Evolutionary conservation across 1,284 basidiomycete species (phyloP), one percentile per base, ranked within the genome.

Genomic region (Austroboletus novae-zelandiae): DNA sequence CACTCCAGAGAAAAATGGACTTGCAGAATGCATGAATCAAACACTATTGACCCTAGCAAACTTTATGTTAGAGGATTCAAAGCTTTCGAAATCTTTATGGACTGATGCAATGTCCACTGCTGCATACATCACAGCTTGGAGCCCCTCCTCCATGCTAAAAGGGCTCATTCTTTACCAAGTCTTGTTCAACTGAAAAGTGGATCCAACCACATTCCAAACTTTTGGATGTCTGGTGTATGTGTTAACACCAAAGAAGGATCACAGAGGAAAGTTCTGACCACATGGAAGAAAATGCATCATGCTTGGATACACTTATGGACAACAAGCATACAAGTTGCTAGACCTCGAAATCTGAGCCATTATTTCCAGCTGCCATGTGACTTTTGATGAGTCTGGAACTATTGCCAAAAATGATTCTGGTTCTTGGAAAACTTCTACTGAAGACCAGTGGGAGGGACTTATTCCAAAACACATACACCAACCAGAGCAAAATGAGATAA

Each of bases 111-210:
- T n/a, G n/a, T n/a, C n/a, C n/a, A n/a, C n/a, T n/a, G n/a, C n/a
- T n/a, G n/a, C 13, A 54, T 2, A 56, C 63, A 50, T 45, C 15
- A 58, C 56, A 9, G 52, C 56, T 5, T n/a, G 13, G 14, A 32
- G 31, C 13, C 31, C 14, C 4, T 5, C 31, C 3, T 32, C 31
- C 9, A 10, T 6, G 9, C 43, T 49, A 2, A 17, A 39, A 8
- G 35, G 25, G 17, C 9, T 13, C 1, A 7, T 14, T 3, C 32
- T 31, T 1, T 50, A 50, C n/a, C 40, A 45, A 13, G 3, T 13
- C 0, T 6, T 50, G 0, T 45, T 50, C 11, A 4, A 50, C 1
- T 4, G 31, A 14, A 23, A 25, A 7, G 32, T 42, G 0, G 23
- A 50, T 8, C 37, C 32, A 1, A 45, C 39, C 1, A 2, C 45